phyloP scores from a whole-genome alignment of 1,284 basidiomycete genomes.

The Naganishia liquefaciens region DNA sequence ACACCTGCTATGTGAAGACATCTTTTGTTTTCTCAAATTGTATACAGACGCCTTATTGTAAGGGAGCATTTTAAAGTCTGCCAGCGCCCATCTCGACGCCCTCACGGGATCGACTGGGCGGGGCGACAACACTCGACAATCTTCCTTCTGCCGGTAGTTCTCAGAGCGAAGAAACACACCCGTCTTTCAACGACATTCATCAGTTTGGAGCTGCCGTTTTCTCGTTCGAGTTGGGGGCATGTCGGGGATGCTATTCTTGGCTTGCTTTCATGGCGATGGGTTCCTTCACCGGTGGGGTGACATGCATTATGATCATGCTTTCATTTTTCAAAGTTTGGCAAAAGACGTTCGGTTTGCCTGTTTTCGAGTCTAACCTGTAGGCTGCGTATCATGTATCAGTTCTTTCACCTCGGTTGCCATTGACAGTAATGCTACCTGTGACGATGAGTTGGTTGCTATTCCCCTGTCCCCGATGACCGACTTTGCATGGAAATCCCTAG shows the following conservation, averaged over 20 bases:
- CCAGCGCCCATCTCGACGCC: neutral
- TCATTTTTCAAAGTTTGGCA: neutral
- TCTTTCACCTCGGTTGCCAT: too few species aligned
- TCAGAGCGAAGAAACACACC: constrained; percentile 16
- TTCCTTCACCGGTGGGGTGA: constrained; percentile 28
- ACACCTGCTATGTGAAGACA: too few species aligned
- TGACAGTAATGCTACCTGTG: too few species aligned
- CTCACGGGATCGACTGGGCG: neutral
- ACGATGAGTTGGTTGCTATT: too few species aligned
- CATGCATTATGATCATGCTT: constrained; percentile 13
- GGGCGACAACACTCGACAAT: constrained; percentile 14
- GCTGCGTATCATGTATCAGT: neutral
- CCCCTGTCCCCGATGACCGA: too few species aligned
- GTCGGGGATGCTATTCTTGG: constrained; percentile 23
- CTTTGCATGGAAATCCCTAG: too few species aligned
- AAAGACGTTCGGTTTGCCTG: constrained; percentile 1
- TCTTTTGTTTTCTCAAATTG: constrained; percentile 10
- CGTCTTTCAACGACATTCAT: constrained; percentile 16
- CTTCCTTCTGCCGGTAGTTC: constrained; percentile 32
- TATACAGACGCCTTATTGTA: constrained; percentile 32
- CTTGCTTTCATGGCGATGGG: constrained; percentile 23
- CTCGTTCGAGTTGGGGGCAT: constrained; percentile 13
- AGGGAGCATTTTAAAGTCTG: constrained; percentile 25
- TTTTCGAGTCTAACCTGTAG: neutral
- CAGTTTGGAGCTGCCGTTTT: constrained; percentile 29